phyloP scores from a whole-genome alignment of 176 grass and related monocot genomes.

The Canna indica region DNA sequence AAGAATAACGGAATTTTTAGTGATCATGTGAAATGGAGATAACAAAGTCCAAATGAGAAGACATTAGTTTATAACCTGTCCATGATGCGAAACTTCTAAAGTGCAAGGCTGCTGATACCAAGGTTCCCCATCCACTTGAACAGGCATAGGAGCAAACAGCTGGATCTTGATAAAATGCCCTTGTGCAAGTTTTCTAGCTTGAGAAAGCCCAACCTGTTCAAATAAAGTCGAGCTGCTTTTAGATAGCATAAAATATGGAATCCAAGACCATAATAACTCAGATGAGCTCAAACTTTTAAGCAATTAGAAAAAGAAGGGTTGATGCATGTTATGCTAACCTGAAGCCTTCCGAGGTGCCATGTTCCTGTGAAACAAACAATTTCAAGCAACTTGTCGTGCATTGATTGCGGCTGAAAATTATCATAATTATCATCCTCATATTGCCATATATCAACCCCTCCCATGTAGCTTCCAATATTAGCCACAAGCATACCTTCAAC shows the following conservation, averaged over 20 bases:
- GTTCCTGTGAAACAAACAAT: slow-evolving; percentile 85
- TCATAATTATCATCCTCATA: slow-evolving; percentile 55
- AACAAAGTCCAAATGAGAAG: not conserved
- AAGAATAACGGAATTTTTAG: not conserved
- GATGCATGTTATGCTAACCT: slow-evolving; percentile 26
- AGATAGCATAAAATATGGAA: no score
- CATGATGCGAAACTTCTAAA: slow-evolving; percentile 68
- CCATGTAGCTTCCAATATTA: slow-evolving; percentile 91
- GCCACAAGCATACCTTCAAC: slow-evolving; percentile 75
- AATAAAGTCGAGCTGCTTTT: no score
- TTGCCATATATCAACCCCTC: slow-evolving; percentile 93
- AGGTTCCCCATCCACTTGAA: slow-evolving; percentile 87
- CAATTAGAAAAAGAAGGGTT: no score
- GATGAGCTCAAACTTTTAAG: no score
- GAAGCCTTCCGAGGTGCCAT: slow-evolving; percentile 68
- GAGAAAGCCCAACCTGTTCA: slow-evolving; percentile 67
- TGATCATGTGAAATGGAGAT: slow-evolving; percentile 11
- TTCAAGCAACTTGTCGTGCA: slow-evolving; percentile 90
- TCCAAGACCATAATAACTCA: no score
- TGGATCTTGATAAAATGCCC: slow-evolving; percentile 60
- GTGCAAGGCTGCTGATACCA: slow-evolving; percentile 73
- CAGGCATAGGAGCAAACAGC: slow-evolving; percentile 50
- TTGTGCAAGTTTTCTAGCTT: slow-evolving; percentile 61
- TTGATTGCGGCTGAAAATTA: slow-evolving; percentile 48
- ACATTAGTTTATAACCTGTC: slow-evolving; percentile 34